These are phyloP conservation scores for Aspergillus avenaceus DNA, from an alignment of 495 filamentous ascomycete genomes.

Conservation along the genomic window DNA sequence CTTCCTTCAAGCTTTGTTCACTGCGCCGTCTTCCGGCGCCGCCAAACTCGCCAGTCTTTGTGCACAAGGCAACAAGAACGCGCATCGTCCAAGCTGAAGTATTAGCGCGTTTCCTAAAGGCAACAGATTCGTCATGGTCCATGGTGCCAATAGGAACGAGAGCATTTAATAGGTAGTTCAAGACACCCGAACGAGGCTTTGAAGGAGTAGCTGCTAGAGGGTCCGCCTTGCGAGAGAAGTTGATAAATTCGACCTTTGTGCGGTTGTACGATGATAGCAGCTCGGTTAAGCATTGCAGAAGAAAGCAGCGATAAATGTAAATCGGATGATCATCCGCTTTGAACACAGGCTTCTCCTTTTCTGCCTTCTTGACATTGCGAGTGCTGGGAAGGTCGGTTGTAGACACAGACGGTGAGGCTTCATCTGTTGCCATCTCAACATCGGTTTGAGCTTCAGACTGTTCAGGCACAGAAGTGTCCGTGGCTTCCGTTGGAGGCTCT, in stretches of 20 bases:
- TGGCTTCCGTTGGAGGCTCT: conserved; percentile 45
- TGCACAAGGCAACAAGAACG: conserved; percentile 80
- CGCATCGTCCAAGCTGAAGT: conserved; percentile 82
- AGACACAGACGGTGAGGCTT: conserved; percentile 35
- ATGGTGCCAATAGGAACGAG: conserved; percentile 77
- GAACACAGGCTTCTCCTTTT: conserved; percentile 78
- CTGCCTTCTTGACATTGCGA: conserved; percentile 52
- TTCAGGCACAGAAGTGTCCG: conserved; percentile 41
- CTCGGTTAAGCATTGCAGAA: conserved; percentile 90
- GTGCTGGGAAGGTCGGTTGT: conserved; percentile 26
- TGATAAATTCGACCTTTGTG: conserved; percentile 97
- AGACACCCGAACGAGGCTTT: conserved; percentile 85
- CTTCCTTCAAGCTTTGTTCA: conserved; percentile 52
- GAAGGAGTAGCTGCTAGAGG: conserved; percentile 81
- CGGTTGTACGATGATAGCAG: conserved; percentile 90
- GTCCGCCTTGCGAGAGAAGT: conserved; percentile 87
- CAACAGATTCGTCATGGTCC: conserved; percentile 67
- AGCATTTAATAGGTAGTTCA: conserved; percentile 88
- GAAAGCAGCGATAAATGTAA: conserved; percentile 92
- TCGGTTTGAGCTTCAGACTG: conserved; percentile 42
- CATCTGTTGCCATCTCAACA: conserved; percentile 46
- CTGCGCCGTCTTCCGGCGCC: conserved; percentile 32
- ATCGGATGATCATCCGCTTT: conserved; percentile 93
- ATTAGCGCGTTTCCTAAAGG: conserved; percentile 74
- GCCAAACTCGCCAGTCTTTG: conserved; percentile 73